Evolutionary conservation across 306 rosid species (phyloP).

Genomic region (Benincasa hispida): DNA sequence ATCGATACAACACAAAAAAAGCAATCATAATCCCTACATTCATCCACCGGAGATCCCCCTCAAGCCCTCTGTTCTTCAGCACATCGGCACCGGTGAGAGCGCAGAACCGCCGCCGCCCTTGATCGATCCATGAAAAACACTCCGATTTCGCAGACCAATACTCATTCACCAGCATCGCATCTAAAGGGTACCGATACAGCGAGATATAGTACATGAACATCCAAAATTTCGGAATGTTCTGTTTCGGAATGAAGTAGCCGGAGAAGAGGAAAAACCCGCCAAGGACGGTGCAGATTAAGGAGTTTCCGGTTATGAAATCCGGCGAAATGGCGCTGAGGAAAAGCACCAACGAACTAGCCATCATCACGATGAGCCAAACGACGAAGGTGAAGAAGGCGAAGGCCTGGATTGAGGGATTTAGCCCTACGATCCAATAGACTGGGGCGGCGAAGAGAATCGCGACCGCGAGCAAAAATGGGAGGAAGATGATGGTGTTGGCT

Average conservation of each 20-base stretch:
- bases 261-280: slow-evolving; percentile 87
- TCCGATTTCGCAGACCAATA: slow-evolving; percentile 41
- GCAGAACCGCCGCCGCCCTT: slow-evolving; percentile 3
- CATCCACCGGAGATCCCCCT: slow-evolving; percentile 53
- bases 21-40: slow-evolving; percentile 65
- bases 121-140: slow-evolving; percentile 26
- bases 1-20: slow-evolving; percentile 63
- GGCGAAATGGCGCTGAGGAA: slow-evolving; percentile 79
- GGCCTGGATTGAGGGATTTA: slow-evolving; percentile 55
- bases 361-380: slow-evolving; percentile 79
- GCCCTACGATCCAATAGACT: slow-evolving; percentile 78
- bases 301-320: slow-evolving; percentile 82
- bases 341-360: slow-evolving; percentile 83
- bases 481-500: slow-evolving; percentile 71
- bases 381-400: slow-evolving; percentile 61
- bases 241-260: slow-evolving; percentile 86
- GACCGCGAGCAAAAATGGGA: slow-evolving; percentile 68
- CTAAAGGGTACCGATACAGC: slow-evolving; percentile 76
- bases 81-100: slow-evolving; percentile 53
- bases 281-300: slow-evolving; percentile 71
- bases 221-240: slow-evolving; percentile 80
- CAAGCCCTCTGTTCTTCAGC: slow-evolving; percentile 72
- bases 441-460: slow-evolving; percentile 58
- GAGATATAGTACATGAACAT: slow-evolving; percentile 91
- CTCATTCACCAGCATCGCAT: slow-evolving; percentile 65